Evolutionary conservation across 495 filamentous ascomycete species (phyloP), one percentile per base, ranked within the genome.

Genomic region (Penicillium riverlandense): DNA sequence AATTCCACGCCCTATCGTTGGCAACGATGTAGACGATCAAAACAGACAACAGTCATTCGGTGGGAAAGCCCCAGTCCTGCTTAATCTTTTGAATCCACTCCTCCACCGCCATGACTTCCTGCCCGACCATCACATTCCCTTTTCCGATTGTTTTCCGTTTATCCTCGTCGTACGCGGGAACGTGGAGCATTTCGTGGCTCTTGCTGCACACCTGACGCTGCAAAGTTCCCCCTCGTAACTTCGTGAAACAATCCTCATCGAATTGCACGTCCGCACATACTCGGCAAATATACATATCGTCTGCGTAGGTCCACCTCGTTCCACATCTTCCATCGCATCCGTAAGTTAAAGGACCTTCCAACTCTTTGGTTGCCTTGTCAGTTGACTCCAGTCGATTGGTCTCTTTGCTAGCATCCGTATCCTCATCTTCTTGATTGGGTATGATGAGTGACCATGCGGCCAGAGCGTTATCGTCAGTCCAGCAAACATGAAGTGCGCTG

Each of bases 221-320:
- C 6, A 67, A 27, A 9, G 60, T 53, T 10, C 53, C 68, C 4
- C 47, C 43, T 8, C 47, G 50, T 1, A 68, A 47, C 15, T 50
- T 48, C 16, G 43, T 43, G 30, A 63, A 53, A 44, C 68, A 71
- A n/a, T 32, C 41, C 11, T 38, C 31, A 34, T 65, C 51, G 35
- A 65, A 57, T 4, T 57, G 42, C 8, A 63, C 30, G 32, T 63
- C 52, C 5, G 64, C 51, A 47, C 67, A 72, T 29, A 59, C 55
- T 40, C 62, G 55, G 59, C 69, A 72, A 28, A 55, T 44, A 43
- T 56, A 62, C 16, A 65, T 56, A 27, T 65, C 52, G 11, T 57
- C 40, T 9, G 61, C 50, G 11, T 43, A 54, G 6, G 39, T 44
- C 61, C 58, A 62, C 9, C 11, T 33, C 2, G 38, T 40, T 5